phyloP scores from a whole-genome alignment of 2,329 filamentous ascomycete species.

The Coniella vitis region DNA sequence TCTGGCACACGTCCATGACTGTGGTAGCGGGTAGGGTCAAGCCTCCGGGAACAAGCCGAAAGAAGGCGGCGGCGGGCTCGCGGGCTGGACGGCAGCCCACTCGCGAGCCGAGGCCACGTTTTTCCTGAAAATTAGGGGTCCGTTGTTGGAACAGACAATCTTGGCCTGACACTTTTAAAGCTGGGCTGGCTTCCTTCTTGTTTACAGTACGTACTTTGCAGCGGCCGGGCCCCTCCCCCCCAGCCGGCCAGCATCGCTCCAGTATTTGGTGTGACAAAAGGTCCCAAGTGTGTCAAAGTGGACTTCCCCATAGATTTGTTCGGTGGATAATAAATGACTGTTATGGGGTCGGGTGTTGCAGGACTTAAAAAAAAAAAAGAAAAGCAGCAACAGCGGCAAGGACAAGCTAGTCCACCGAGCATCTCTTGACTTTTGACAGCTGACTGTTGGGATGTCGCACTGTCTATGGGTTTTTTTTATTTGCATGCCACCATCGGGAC shows the following conservation, averaged over 20 bases:
- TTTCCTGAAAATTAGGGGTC: constrained; percentile 12
- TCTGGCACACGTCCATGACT: too few relatives aligned
- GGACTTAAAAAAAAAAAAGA: too few relatives aligned
- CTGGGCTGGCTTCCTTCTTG: background rate
- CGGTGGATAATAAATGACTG: background rate
- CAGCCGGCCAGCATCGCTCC: background rate
- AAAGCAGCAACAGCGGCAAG: too few relatives aligned
- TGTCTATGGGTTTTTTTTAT: background rate
- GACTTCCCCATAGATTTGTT: background rate
- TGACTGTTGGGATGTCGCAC: background rate
- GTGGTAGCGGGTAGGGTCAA: background rate
- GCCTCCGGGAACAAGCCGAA: constrained; percentile 11
- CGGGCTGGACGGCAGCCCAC: too few relatives aligned
- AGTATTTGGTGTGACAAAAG: background rate
- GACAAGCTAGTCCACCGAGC: background rate
- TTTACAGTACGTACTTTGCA: background rate
- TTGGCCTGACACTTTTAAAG: too few relatives aligned
- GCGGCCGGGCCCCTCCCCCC: background rate
- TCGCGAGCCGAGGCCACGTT: constrained; percentile 8
- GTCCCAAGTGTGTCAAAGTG: constrained; percentile 2
- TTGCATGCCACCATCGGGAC: background rate
- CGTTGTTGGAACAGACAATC: too few relatives aligned
- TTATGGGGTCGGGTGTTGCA: background rate
- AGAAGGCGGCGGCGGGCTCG: background rate
- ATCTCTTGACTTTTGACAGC: background rate